Evolutionary conservation across 1,139 yeast species (phyloP), one percentile per base, ranked within the genome.

Genomic region (Yamadazyma atlantica): DNA sequence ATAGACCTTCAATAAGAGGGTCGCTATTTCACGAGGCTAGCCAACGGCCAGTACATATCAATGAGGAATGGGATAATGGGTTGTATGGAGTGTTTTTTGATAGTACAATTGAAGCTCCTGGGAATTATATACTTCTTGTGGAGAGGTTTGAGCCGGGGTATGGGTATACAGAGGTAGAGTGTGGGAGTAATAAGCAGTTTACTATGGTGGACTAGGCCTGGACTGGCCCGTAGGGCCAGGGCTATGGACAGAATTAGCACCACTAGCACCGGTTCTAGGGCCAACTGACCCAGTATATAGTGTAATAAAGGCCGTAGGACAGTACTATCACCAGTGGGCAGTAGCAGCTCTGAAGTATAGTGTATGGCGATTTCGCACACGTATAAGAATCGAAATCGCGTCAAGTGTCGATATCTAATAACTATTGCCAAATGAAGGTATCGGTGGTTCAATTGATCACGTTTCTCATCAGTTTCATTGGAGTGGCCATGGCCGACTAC

Each of bases 101-200:
- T 34, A 57, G 58, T 41, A 33, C 43, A 12, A 34, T 62, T 19
- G 44, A 55, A 23, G 34, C 49, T 2, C 60, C 64, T 19, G 69
- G 67, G 11, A 48, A 58, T 28, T 65, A 67, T 39, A 58, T 73
- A 4, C 45, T 75, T 8, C 52, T 75, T 16, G 58, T 73, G 14
- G 82, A 76, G 48, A 50, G 82, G 34, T 71, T 75, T 41, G 81
- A 75, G 42, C 52, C 55, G 10, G 81, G 81, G 0, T 36, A 45
- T 3, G 81, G 78, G 4, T 48, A 45, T 3, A 53, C 73, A 18
- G 46, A 52, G 11, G 64, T 75, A 3, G 64, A 61, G 9, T 50
- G 70, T 32, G 80, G 78, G 1, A 51, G 65, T 34, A 32, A 23
- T 25, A 15, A 33, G 12, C 16, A n/a, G 16, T 24, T 21, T 32